Evolutionary conservation across 192 early-diverging fungal genomes (phyloP).

Genomic region (Physocladia obscura): DNA sequence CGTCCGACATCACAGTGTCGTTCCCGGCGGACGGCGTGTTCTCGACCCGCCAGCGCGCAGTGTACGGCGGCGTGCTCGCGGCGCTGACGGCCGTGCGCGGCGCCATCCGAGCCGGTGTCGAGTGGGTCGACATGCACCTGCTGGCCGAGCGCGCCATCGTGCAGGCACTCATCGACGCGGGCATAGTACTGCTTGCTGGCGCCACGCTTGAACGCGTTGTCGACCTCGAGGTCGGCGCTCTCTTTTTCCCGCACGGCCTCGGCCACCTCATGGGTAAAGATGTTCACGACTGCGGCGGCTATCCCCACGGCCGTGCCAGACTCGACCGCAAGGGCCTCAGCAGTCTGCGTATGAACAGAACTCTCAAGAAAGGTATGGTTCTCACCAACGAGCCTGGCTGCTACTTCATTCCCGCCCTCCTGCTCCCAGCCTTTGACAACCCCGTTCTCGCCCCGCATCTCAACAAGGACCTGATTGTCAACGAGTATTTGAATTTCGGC

Average conservation of each 20-base stretch:
- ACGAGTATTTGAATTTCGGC: slow-evolving; percentile 73
- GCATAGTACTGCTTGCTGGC: slow-evolving; percentile 66
- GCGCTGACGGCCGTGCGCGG: slow-evolving; percentile 76
- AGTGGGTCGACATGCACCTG: slow-evolving; percentile 84
- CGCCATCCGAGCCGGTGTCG: slow-evolving; percentile 65
- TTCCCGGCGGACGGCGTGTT: slow-evolving; percentile 81
- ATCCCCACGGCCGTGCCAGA: slow-evolving; percentile 68
- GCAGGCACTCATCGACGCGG: slow-evolving; percentile 68
- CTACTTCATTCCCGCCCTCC: slow-evolving; percentile 85
- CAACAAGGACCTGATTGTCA: slow-evolving; percentile 63
- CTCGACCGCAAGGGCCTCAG: slow-evolving; percentile 70
- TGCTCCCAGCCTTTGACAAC: slow-evolving; percentile 50
- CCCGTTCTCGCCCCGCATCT: slow-evolving; percentile 61
- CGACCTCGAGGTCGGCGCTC: slow-evolving; percentile 67
- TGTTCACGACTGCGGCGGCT: slow-evolving; percentile 67
- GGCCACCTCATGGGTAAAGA: slow-evolving; percentile 76
- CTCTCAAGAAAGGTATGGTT: slow-evolving; percentile 75
- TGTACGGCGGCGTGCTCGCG: slow-evolving; percentile 79
- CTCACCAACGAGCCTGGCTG: slow-evolving; percentile 89
- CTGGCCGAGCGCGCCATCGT: slow-evolving; percentile 64
- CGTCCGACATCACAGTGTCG: slow-evolving; percentile 85
- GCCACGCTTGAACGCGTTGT: slow-evolving; percentile 53
- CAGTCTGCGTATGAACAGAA: slow-evolving; percentile 73
- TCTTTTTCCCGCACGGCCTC: slow-evolving; percentile 90
- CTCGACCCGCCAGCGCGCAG: slow-evolving; percentile 63